These are phyloP conservation scores for Talaromyces proteolyticus DNA, from an alignment of 495 filamentous ascomycete species.

Conservation along the genomic window DNA sequence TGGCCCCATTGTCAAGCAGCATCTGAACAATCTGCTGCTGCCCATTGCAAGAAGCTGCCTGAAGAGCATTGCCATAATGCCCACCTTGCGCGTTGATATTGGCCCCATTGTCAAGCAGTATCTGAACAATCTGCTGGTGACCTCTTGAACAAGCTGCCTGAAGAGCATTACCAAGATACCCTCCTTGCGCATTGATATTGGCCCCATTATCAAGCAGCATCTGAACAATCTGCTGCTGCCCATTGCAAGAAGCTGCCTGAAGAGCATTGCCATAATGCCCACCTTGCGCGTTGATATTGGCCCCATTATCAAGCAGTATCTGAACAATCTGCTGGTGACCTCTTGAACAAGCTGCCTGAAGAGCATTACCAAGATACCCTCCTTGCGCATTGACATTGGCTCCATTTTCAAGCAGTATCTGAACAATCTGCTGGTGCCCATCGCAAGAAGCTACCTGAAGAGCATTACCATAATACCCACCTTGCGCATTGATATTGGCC, in stretches of 20 bases:
- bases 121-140: background rate
- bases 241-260: too few species aligned
- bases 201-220: too few species aligned
- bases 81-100: background rate
- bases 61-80: too few species aligned
- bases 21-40: too few species aligned
- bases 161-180: background rate
- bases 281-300: conserved; percentile 17
- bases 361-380: conserved; percentile 13
- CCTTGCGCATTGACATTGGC: conserved; percentile 10
- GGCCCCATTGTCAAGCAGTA: background rate
- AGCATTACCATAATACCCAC: conserved; percentile 10
- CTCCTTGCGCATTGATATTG: background rate
- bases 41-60: too few species aligned
- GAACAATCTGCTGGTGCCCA: conserved; percentile 8
- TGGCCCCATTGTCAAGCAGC: conserved; percentile 17
- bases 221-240: too few species aligned
- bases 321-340: conserved; percentile 11
- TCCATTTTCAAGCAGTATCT: conserved; percentile 15
- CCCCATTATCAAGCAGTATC: conserved; percentile 17
- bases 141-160: conserved; percentile 3
- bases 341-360: conserved; percentile 12
- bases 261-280: too few species aligned
- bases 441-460: conserved; percentile 11
- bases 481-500: conserved; percentile 17